Evolutionary conservation across 495 filamentous ascomycete genomes (phyloP), one percentile per base, ranked within the genome.

Genomic region (Podospora conica): DNA sequence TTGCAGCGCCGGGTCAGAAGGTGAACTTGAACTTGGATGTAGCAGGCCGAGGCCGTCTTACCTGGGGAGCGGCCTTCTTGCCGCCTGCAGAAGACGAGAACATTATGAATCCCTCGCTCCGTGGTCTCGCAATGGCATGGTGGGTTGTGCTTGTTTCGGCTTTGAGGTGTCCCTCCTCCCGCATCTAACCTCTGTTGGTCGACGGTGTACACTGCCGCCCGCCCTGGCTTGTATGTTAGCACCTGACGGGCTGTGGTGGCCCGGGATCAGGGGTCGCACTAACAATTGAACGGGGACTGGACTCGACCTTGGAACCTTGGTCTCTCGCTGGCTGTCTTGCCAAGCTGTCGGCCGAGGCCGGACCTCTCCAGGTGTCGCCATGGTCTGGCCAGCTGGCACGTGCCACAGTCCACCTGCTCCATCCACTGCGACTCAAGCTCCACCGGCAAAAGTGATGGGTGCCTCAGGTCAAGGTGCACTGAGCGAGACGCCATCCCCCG

Each of bases 51-150:
- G 48, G 63, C 27, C 55, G 54, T 76, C 86, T 76, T 77, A 92
- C 91, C 88, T 93, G 90, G 65, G 88, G 86, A 67, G 84, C 80
- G 67, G 83, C 82, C 77, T 91, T 92, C 78, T 89, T 93, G 71
- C 84, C 79, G 76, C 80, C 77, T 66, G 75, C 79, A 65, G 81
- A 83, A 67, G 81, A 83, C 40, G 82, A 83, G 75, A 85, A 86
- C 84, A 86, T 86, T 66, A 70, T 74, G 71, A 64, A 62, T 58
- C 65, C 29, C 21, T 18, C 58, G 59, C 20, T 22, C 55, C 55
- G 57, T 68, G 27, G 57, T 53, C 61, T 24, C n/a, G 59, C 69
- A 72, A 70, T 72, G 63, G 68, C 73, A 75, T 75, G 65, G 20
- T 63, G 56, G 23, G 20, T 59, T 23, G 22, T 61, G 21, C 12